These are phyloP conservation scores for Hura crepitans DNA, from an alignment of 441 rosid genomes.

Conservation along the genomic window DNA sequence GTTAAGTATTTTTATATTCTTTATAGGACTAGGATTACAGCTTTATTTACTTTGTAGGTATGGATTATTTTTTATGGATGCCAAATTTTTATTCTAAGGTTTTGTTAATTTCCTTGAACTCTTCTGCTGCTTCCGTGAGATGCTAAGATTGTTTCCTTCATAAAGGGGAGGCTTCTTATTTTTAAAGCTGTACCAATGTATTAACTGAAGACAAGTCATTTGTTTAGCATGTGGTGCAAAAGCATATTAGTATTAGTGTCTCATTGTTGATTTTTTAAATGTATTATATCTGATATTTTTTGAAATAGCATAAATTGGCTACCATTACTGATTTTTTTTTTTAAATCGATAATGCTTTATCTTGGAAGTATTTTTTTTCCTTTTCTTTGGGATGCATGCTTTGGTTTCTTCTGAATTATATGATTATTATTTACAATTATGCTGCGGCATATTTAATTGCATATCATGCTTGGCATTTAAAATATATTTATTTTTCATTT, in stretches of 20 bases:
- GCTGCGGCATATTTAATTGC: neutral
- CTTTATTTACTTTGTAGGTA: no score
- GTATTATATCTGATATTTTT: neutral
- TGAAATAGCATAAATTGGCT: neutral
- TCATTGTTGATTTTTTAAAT: neutral
- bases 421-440: neutral
- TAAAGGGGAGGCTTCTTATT: no score
- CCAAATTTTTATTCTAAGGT: no score
- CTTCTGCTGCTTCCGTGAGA: no score
- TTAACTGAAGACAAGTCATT: neutral
- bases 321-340: neutral
- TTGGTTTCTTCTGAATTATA: neutral
- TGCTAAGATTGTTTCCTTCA: no score
- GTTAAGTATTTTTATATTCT: no score
- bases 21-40: no score
- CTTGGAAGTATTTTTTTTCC: neutral
- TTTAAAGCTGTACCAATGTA: neutral
- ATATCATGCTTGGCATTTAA: neutral
- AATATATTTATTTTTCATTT: neutral
- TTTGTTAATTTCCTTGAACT: no score
- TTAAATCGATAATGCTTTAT: neutral
- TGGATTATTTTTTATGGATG: no score
- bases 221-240: neutral
- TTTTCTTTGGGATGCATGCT: neutral
- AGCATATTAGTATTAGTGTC: neutral